Evolutionary conservation across 2,329 filamentous ascomycete genomes (phyloP), one percentile per base, ranked within the genome.

Genomic region (Cytospora leucostoma): DNA sequence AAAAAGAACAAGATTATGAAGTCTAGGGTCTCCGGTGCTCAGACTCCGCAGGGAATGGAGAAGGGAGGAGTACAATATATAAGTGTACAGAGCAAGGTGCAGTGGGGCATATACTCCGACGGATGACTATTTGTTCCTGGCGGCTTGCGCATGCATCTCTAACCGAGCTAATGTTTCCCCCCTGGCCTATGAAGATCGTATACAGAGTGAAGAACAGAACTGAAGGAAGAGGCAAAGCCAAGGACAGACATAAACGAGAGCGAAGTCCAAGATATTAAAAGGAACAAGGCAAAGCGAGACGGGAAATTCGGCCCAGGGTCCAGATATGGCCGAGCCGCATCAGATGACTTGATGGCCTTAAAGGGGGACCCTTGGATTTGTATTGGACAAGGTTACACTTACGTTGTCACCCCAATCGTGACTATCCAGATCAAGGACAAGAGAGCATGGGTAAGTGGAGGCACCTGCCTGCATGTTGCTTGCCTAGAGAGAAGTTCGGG

Each of bases 101-200:
- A 19, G 55, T 63, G 61, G 61, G 61, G 61, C 56, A 56, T 53
- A 49, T 37, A 33, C 33, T 44, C 21, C 44, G 44, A 47, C n/a
- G 44, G 17, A 17, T 47, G 44, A 17, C 44, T 47, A 21, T 47
- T 21, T 21, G 21, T 47, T 47, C 44, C 44, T 47, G 44, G n/a
- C 44, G 44, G 44, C n/a, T 12, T 47, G 44, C 13, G n/a, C 44
- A 21, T 47, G 44, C n/a, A 47, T 47, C n/a, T 7, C 44, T 19
- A 7, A 21, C 44, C n/a, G 3, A 47, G 44, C 44, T 10, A 47
- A 19, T 47, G 44, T 11, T 3, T 15, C 27, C 27, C 27, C 27
- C 27, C 19, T 35, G 21, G 37, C 51, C 58, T 21, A 33, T 15
- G 35, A 17, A 21, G 17, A 44, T 17, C 34, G 7, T 19, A 27